Evolutionary conservation across 1,284 basidiomycete genomes (phyloP).

Genomic region (Tylopilus orsonianus): DNA sequence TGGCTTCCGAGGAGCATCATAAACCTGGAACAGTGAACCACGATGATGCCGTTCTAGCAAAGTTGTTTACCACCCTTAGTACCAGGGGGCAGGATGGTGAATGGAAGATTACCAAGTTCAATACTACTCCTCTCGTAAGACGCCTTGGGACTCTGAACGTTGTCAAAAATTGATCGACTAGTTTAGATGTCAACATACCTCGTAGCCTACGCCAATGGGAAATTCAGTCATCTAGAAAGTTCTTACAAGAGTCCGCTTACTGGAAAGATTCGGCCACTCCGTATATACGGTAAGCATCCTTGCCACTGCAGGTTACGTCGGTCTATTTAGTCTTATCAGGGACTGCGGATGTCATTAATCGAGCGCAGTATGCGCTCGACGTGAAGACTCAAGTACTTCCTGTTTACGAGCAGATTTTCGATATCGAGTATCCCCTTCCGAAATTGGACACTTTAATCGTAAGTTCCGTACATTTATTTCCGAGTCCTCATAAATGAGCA

Average conservation of each 20-base stretch:
- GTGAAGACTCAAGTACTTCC: conserved; percentile 87
- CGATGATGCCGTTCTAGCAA: conserved; percentile 33
- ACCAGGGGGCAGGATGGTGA: conserved; percentile 38
- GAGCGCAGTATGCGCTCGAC: conserved; percentile 83
- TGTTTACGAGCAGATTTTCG: conserved; percentile 91
- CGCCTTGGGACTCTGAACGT: background rate
- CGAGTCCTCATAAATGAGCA: background rate
- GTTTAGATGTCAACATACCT: conserved; percentile 84
- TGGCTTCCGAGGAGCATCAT: conserved; percentile 53
- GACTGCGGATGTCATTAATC: conserved; percentile 84
- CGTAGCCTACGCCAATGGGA: conserved; percentile 88
- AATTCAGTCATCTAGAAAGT: conserved; percentile 73
- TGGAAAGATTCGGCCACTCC: conserved; percentile 78
- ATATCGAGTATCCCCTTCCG: conserved; percentile 88
- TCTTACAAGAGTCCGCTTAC: conserved; percentile 83
- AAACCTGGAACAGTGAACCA: conserved; percentile 30
- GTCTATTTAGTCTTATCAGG: conserved; percentile 42
- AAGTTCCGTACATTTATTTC: conserved; percentile 24
- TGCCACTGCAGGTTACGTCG: background rate
- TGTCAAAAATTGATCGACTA: background rate
- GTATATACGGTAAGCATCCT: conserved; percentile 68
- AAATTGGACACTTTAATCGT: conserved; percentile 89
- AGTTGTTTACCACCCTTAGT: conserved; percentile 39
- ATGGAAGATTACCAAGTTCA: conserved; percentile 83
- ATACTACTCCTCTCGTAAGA: conserved; percentile 60